These are phyloP conservation scores for Alternaria ventricosa DNA, from an alignment of 2,329 filamentous ascomycete genomes.

Conservation along the genomic window DNA sequence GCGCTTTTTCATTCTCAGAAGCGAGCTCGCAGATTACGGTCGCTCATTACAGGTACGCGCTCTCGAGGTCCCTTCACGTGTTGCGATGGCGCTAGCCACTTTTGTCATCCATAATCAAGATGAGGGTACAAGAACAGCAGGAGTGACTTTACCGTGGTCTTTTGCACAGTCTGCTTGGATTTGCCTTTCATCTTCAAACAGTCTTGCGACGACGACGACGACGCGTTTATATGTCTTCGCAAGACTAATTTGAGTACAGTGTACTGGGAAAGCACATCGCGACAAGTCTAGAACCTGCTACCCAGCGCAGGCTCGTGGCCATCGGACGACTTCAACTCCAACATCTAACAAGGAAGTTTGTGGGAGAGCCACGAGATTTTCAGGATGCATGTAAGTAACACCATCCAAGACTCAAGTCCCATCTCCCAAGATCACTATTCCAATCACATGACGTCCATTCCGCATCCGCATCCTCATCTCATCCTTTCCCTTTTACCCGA, in stretches of 20 bases:
- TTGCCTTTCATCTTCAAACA: neutral
- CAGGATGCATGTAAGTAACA: neutral
- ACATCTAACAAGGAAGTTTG: neutral
- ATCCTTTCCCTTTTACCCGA: neutral
- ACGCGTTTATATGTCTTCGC: neutral
- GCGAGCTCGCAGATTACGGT: neutral
- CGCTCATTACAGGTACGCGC: neutral
- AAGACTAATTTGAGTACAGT: neutral
- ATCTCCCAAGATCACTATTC: no score
- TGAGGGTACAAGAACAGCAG: neutral
- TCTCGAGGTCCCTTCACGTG: neutral
- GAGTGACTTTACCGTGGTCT: neutral
- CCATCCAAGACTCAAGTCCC: no score
- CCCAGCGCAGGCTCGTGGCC: neutral
- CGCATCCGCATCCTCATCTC: neutral
- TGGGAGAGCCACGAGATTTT: neutral
- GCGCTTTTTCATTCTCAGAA: fast-evolving
- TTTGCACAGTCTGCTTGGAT: neutral
- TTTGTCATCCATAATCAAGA: neutral
- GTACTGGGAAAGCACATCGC: neutral
- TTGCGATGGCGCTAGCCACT: neutral
- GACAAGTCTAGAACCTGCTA: neutral
- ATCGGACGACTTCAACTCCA: neutral
- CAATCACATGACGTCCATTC: neutral
- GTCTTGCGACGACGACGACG: no score